Percentiles rank a stretch among this genome's conserved stretches.
Evolutionary conservation across 495 filamentous ascomycete genomes (phyloP).

Genomic region (Talaromyces wortmannii): DNA sequence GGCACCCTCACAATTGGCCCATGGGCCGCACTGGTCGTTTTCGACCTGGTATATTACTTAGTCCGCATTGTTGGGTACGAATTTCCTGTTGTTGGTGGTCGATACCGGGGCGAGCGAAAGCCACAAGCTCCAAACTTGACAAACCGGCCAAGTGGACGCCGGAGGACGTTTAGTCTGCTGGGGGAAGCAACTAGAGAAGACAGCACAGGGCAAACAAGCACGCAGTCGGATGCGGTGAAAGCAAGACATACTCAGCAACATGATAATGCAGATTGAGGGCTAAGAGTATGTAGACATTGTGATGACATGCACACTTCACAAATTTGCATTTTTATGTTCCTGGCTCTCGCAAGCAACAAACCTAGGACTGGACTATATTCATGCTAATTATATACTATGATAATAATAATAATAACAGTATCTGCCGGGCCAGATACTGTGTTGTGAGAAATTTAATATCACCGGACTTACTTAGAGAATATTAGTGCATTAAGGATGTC

Average conservation of each 20-base stretch:
- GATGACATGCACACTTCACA: no score
- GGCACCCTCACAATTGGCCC: slow-evolving; percentile 58
- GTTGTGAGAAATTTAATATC: no score
- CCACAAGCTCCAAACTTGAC: slow-evolving; percentile 59
- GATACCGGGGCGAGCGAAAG: slow-evolving; percentile 53
- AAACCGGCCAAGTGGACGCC: slow-evolving; percentile 49
- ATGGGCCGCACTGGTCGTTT: slow-evolving; percentile 57
- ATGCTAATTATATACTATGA: no score
- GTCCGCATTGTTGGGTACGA: slow-evolving; percentile 53
- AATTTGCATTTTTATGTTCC: no score
- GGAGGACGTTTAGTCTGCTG: slow-evolving; percentile 41
- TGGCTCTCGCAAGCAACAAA: no score
- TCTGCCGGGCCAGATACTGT: no score
- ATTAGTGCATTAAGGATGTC: no score
- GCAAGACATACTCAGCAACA: not conserved
- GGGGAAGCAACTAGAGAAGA: slow-evolving; percentile 1
- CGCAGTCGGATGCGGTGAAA: not conserved
- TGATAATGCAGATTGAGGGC: not conserved
- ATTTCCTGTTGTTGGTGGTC: slow-evolving; percentile 54
- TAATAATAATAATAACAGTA: no score
- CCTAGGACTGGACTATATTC: no score
- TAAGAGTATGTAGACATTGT: no score
- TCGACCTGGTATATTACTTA: slow-evolving; percentile 61
- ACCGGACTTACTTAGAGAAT: no score
- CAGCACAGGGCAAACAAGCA: not conserved